Evolutionary conservation across 139 green algal genomes (phyloP), one percentile per base, ranked within the genome.

Genomic region (Haematococcus lacustris): DNA sequence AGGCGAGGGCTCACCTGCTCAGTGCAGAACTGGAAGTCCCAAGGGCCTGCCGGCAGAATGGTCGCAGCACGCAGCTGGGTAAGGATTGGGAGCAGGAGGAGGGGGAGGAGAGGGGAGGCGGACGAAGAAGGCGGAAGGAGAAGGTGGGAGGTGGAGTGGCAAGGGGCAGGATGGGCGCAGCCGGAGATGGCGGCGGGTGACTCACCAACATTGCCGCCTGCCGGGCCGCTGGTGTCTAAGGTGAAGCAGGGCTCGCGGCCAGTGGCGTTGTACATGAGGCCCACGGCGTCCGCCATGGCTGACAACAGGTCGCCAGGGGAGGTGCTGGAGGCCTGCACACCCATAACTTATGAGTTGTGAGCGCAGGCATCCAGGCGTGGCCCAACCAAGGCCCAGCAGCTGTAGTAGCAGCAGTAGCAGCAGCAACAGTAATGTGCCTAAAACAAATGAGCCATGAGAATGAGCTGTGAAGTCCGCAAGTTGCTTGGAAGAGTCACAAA

Each of bases 11-110:
- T 41, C 74, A 82, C 78, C 74, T 85, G 80, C 75, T 93, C 80
- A 0, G 82, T 91, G 76, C 88, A 93, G 38, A 82, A 86, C 69
- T 93, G 88, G 51, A 87, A 93, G 81, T 90, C 88, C 82, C 82
- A 90, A 2, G 83, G 71, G 5, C 76, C 79, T 83, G 69, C 33
- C 62, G 3, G 61, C 57, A 30, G 30, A 30, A 17, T 38, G 28
- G 32, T n/a, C 21, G 32, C 39, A 34, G 23, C 21, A 68, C 2
- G 39, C 38, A 3, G 28, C 21, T 57, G 21, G 13, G 13, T 57
- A 13, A 57, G 13, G 13, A 57, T 13, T n/a, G 21, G 47, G 13
- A 13, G 21, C 47, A 57, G 21, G 47, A 21, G 13, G 47, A 21
- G 47, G 21, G 47, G 47, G 13, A 57, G 21, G 32, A 57, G 26